Conservation (phyloP, 1,139 yeast species). For the Sugiyamaella novakii region DNA sequence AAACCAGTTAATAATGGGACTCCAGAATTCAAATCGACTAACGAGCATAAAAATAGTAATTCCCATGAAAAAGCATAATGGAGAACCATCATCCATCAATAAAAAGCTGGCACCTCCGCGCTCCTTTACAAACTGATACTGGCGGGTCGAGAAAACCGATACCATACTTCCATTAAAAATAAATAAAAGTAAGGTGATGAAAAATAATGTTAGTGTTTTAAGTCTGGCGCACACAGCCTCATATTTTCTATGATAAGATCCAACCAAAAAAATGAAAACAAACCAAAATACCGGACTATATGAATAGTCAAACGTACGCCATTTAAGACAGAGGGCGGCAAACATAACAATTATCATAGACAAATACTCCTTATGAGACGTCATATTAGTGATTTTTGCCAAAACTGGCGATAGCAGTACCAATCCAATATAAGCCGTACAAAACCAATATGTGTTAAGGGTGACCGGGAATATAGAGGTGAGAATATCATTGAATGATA, state of each 20-base stretch:
- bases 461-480: conserved; percentile 4
- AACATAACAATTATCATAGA: conserved; percentile 3
- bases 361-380: conserved; percentile 1
- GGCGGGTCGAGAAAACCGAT: neutral
- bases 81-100: conserved; percentile 7
- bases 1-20: conserved; percentile 9
- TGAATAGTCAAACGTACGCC: neutral
- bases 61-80: conserved; percentile 4
- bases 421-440: neutral
- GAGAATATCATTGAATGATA: conserved; percentile 5
- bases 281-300: conserved; percentile 13
- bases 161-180: neutral
- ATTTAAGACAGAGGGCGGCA: neutral
- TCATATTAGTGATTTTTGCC: neutral
- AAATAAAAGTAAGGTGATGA: neutral
- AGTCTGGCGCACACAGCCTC: neutral
- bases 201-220: neutral
- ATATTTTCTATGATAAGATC: conserved; percentile 5
- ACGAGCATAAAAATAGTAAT: neutral
- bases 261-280: conserved; percentile 7
- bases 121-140: conserved; percentile 1
- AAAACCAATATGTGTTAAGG: conserved; percentile 13
- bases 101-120: conserved; percentile 2
- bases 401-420: conserved; percentile 7
- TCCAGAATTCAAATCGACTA: conserved; percentile 9